A percentile compares a stretch with the other conserved stretches of the same genome.
Conservation (phyloP, 2,329 filamentous ascomycete genomes). For the Camillea tinctor region DNA sequence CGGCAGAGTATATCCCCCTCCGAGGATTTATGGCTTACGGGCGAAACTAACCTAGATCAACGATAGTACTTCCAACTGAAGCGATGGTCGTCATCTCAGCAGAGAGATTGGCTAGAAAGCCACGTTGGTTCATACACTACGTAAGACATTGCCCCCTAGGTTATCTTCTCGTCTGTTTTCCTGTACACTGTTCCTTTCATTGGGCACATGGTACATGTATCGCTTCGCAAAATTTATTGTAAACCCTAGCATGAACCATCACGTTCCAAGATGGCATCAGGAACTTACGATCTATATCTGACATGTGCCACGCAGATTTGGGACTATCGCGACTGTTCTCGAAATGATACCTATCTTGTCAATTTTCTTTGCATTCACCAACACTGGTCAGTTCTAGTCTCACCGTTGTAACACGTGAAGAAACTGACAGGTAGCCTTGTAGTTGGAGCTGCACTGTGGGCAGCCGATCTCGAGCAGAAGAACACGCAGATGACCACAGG, state of each 20-base stretch:
- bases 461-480: slow-evolving; percentile 73
- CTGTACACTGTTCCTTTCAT: neutral
- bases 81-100: slow-evolving; percentile 67
- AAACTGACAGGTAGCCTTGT: slow-evolving; percentile 16
- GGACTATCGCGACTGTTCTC: slow-evolving; percentile 70
- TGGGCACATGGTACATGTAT: neutral
- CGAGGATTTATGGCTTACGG: slow-evolving; percentile 4
- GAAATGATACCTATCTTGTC: slow-evolving; percentile 83
- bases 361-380: slow-evolving; percentile 86
- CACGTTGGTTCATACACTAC: slow-evolving; percentile 77
- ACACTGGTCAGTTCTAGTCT: slow-evolving; percentile 56
- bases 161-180: slow-evolving; percentile 1
- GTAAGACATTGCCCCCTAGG: slow-evolving; percentile 46
- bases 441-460: slow-evolving; percentile 94
- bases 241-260: neutral
- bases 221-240: neutral
- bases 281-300: slow-evolving; percentile 5
- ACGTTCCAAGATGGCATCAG: neutral
- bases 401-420: slow-evolving; percentile 1
- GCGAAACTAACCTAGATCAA: slow-evolving; percentile 47
- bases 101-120: slow-evolving; percentile 65
- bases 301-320: slow-evolving; percentile 55
- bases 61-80: slow-evolving; percentile 87
- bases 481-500: slow-evolving; percentile 47
- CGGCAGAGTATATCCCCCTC: slow-evolving; percentile 47